Evolutionary conservation across 768 basidiomycete species (phyloP).

Genomic region (Amanita phalloides): DNA sequence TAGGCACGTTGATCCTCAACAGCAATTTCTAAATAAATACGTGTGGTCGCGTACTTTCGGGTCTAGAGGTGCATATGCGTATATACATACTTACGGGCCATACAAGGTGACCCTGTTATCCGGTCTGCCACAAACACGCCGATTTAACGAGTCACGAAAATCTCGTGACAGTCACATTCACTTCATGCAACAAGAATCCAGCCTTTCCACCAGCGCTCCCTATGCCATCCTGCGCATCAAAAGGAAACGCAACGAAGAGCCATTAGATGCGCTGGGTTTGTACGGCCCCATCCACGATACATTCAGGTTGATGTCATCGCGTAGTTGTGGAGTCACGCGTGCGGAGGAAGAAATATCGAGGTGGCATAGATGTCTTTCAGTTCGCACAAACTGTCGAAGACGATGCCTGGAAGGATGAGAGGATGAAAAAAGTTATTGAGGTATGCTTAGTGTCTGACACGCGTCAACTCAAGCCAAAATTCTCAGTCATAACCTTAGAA

Average conservation of each 20-base stretch:
- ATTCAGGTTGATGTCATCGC: slow-evolving; percentile 8
- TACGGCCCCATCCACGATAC: slow-evolving; percentile 6
- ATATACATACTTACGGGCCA: too few species aligned
- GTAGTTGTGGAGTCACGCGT: slow-evolving; percentile 54
- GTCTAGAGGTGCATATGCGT: too few species aligned
- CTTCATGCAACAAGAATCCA: slow-evolving; percentile 18
- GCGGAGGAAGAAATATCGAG: slow-evolving; percentile 52
- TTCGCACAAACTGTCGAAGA: slow-evolving; percentile 74
- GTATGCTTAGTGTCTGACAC: slow-evolving; percentile 20
- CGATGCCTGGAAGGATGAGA: slow-evolving; percentile 54
- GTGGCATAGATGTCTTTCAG: slow-evolving; percentile 54
- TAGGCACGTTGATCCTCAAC: neutral
- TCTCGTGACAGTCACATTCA: neutral
- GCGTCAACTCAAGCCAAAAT: neutral
- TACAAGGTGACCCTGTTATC: neutral
- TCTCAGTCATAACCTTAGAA: slow-evolving; percentile 25
- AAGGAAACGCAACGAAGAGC: slow-evolving; percentile 73
- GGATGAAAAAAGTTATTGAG: slow-evolving; percentile 48
- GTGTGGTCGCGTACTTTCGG: neutral
- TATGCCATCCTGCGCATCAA: slow-evolving; percentile 77
- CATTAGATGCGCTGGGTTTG: slow-evolving; percentile 70
- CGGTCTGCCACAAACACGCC: neutral
- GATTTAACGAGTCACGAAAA: neutral
- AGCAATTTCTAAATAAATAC: neutral
- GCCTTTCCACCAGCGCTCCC: slow-evolving; percentile 17